A percentile compares a stretch with the other conserved stretches of the same genome.
Evolutionary conservation across 331 rosid species (phyloP).

Genomic region (Malus hybrid): DNA sequence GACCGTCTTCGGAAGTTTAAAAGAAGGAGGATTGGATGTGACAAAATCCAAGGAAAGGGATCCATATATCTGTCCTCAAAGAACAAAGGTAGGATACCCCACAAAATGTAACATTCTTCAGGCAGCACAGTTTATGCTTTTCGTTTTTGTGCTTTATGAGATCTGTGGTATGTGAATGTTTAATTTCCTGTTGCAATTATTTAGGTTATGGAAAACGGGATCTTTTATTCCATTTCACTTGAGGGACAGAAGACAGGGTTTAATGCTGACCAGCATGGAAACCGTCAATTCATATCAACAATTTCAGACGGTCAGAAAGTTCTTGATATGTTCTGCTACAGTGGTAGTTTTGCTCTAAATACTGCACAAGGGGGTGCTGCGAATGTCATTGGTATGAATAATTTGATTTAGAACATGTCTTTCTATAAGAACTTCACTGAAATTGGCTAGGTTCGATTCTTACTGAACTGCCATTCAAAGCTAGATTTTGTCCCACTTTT

Average conservation of each 20-base stretch:
- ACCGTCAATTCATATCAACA: constrained; percentile 68
- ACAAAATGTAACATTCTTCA: neutral
- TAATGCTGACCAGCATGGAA: constrained; percentile 86
- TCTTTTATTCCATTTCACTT: constrained; percentile 64
- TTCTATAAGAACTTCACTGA: neutral
- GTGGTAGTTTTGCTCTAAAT: constrained; percentile 87
- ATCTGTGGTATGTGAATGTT: constrained; percentile 1
- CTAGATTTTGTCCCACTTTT: neutral
- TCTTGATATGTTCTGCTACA: constrained; percentile 90
- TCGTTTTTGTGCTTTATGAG: neutral
- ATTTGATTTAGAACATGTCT: neutral
- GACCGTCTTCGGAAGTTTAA: constrained; percentile 82
- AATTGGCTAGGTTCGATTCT: neutral
- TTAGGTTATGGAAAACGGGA: constrained; percentile 72
- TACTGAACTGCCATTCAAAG: neutral
- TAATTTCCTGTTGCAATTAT: constrained; percentile 9
- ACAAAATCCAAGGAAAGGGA: constrained; percentile 39
- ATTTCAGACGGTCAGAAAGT: constrained; percentile 64
- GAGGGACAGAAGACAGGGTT: constrained; percentile 95
- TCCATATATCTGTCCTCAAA: constrained; percentile 51
- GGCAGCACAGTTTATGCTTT: neutral
- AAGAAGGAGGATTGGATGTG: constrained; percentile 72
- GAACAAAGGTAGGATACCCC: constrained; percentile 52
- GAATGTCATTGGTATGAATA: constrained; percentile 62
- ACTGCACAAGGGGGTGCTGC: constrained; percentile 70